phyloP scores from a whole-genome alignment of 768 basidiomycete species.

The Candolleomyces aberdarensis region DNA sequence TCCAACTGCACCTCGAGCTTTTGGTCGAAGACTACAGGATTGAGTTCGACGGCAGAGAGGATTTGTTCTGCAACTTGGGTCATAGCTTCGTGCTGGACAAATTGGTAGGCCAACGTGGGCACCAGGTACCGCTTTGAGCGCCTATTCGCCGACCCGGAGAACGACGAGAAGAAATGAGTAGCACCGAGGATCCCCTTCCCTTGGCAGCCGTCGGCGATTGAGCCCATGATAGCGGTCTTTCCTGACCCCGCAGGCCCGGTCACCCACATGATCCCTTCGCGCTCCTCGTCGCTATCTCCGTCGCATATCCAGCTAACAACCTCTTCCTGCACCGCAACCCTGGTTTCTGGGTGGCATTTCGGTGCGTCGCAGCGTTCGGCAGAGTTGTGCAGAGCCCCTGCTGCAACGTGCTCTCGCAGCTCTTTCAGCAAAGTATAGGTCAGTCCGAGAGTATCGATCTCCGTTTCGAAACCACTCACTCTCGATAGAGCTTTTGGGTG shows the following conservation, averaged over 20 bases:
- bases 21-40: background rate
- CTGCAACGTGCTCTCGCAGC: background rate
- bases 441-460: too few species aligned
- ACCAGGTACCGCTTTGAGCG: background rate
- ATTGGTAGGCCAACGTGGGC: background rate
- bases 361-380: slow-evolving; percentile 1
- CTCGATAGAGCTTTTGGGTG: too few species aligned
- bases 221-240: slow-evolving; percentile 5
- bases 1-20: background rate
- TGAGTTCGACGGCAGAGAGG: background rate
- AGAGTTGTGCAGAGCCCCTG: slow-evolving; percentile 7
- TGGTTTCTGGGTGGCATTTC: background rate
- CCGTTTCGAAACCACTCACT: too few species aligned
- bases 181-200: background rate
- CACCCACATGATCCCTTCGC: slow-evolving; percentile 1
- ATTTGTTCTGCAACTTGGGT: background rate
- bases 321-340: slow-evolving; percentile 1
- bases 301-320: slow-evolving; percentile 2
- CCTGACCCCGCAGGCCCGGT: slow-evolving; percentile 6
- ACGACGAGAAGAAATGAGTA: slow-evolving; percentile 8
- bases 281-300: background rate
- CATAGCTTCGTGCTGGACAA: background rate
- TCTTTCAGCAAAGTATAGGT: too few species aligned
- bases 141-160: background rate
- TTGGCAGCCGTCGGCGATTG: slow-evolving; percentile 2